Base-by-base conservation (phyloP, 139 green algal genomes). In the Tetradesmus lagerheimii region DNA sequence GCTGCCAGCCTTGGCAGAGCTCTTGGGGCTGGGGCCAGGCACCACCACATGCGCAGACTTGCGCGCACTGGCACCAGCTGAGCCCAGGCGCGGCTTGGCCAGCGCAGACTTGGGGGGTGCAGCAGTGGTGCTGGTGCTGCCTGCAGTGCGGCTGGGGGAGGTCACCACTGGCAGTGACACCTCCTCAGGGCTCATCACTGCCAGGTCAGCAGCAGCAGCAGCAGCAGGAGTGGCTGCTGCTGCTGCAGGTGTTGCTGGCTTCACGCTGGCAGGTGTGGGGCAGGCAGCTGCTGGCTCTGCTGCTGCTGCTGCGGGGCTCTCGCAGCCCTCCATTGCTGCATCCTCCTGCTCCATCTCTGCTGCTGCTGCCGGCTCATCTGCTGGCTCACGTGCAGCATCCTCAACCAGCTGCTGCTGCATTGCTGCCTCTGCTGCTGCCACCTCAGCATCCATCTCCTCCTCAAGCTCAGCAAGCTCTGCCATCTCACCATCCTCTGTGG, bases 1-100 rank as follows among this genome's bases (percentile, higher is more conserved):
- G 75, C 75, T 37, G n/a, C 31, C 67, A 78, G 67, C n/a, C 50
- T 77, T 87, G 53, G 23, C 53, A 87, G 81, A 35, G 16, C 34
- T 76, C 31, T 37, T 80, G 34, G 34, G 35, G 35, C 20, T n/a
- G 35, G 75, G 20, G 18, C 43, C 81, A 53, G 50, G 81, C 81
- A 87, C 31, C 50, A 87, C 43, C 34, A 87, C 81, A 53, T 87
- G 81, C 45, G 81, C 81, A 50, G 50, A 77, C 35, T 87, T 87
- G 35, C 34, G 50, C 18, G 18, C 50, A 11, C 31, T 35, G 4
- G 29, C 45, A 31, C 57, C 57, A 71, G 57, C 57, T 71, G 57
- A n/a, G 27, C 81, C 29, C 34, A 50, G 39, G 53, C 57, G 57
- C 57, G 50, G 50, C 81, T 87, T 76, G 34, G 81, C 81, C 50